These are phyloP conservation scores for Penicillium cosmopolitanum DNA, from an alignment of 495 filamentous ascomycete species.

Conservation along the genomic window DNA sequence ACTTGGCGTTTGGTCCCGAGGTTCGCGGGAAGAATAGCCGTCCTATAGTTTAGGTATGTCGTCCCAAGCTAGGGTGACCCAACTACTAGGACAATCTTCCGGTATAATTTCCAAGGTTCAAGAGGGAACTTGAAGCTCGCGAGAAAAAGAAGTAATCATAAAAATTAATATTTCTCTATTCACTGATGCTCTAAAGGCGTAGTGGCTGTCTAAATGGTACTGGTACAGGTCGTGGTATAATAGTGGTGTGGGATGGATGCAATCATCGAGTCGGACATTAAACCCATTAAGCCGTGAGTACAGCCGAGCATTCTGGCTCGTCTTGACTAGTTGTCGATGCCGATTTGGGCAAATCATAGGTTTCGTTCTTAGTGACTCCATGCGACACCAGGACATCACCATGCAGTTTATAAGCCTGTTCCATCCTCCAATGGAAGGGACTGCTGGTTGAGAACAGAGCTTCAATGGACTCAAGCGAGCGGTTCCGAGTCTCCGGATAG, in stretches of 20 bases:
- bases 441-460: constrained; percentile 50
- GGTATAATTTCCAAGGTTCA: too few species aligned
- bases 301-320: not conserved
- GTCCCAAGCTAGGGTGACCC: too few species aligned
- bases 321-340: constrained; percentile 7
- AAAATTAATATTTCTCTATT: not conserved
- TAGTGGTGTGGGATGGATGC: not conserved
- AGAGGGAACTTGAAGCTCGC: too few species aligned
- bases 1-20: not conserved
- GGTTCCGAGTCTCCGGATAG: constrained; percentile 61
- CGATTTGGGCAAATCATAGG: constrained; percentile 6
- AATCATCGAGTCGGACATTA: not conserved
- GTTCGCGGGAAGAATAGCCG: too few species aligned
- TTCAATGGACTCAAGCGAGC: constrained; percentile 63
- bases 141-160: not conserved
- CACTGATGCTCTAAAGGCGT: not conserved
- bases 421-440: constrained; percentile 45
- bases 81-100: too few species aligned
- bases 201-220: not conserved
- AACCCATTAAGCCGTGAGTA: not conserved
- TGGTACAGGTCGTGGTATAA: not conserved
- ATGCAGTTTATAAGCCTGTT: constrained; percentile 37
- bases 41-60: too few species aligned
- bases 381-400: constrained; percentile 39
- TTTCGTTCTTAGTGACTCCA: constrained; percentile 16